Base-by-base conservation (phyloP, 1,284 basidiomycete genomes). In the Crucibulum parvulum region DNA sequence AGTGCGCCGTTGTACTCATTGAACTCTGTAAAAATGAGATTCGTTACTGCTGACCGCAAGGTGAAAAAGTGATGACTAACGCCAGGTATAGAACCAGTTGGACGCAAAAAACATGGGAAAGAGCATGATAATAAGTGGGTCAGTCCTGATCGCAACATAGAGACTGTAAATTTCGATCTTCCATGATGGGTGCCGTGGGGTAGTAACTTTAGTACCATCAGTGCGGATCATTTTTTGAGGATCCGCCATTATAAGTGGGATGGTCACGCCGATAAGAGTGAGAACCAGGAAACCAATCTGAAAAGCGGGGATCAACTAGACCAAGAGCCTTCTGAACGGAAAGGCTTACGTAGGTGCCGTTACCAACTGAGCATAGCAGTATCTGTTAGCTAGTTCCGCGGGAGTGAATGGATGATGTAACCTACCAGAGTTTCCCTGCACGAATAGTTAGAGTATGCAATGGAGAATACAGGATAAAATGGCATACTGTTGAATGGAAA, bases 41-140 rank as follows among this genome's bases (percentile, higher is more conserved):
- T 24, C 43, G 37, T 34, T 16, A 53, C 37, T 46, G 52, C 39
- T 37, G 31, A 16, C 11, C 16, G 41, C 6, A 36, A 36, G 8
- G 45, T 7, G 37, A 39, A 4, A 45, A 47, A 15, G 48, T 6
- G 43, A 57, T 24, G 10, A 79, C 85, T 68, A 64, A 87, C 86
- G 88, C 87, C 88, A 90, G 10, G 88, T 87, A 68, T 92, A 91
- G 73, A 92, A 92, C 84, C 89, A 93, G 72, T 92, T 92, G 50
- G 87, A 88, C 5, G 88, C 85, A 60, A 92, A 83, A 75, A 89
- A 89, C 83, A 89, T 86, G 7, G 88, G 87, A 75, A 89, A 88
- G 31, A 89, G 75, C 10, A 89, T 70, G 16, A 89, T 53, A 57
- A 89, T 82, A 72, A 81, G 74, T 0, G 87, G 87, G 66, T 89